A percentile compares a stretch with the other conserved stretches of the same genome.
phyloP scores from a whole-genome alignment of 257 asterid genomes.

The Solanum habrochaites region DNA sequence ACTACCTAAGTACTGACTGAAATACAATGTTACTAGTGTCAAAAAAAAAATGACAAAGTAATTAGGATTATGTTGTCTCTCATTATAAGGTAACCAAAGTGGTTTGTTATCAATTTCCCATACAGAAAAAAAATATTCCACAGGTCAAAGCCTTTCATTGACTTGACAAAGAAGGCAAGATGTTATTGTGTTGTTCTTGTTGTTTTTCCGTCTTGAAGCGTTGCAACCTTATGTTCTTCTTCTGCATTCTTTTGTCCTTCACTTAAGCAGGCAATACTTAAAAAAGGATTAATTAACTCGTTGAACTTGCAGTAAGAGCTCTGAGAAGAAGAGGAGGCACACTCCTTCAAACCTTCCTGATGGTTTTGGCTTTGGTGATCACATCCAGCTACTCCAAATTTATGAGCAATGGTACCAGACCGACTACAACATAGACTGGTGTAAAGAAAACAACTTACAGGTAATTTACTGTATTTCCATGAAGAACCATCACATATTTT shows the following conservation, averaged over 20 bases:
- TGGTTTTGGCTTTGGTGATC: conserved; percentile 96
- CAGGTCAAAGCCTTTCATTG: neutral
- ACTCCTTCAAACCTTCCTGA: conserved; percentile 74
- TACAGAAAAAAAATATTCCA: neutral
- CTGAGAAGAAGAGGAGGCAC: conserved; percentile 70
- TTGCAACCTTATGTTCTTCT: neutral
- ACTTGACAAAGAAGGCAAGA: neutral
- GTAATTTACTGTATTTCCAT: conserved; percentile 9
- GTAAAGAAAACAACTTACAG: conserved; percentile 86
- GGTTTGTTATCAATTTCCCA: neutral
- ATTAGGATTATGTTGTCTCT: neutral
- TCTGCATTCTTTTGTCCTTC: neutral
- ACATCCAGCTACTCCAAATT: conserved; percentile 83
- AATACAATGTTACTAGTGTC: too few species aligned
- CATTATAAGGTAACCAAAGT: neutral
- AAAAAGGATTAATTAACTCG: neutral
- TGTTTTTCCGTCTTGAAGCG: neutral
- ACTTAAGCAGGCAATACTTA: neutral
- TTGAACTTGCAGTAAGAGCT: conserved; percentile 33
- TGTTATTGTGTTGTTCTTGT: neutral
- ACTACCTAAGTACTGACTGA: too few species aligned
- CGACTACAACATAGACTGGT: conserved; percentile 55
- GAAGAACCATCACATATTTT: neutral
- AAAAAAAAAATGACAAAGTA: too few species aligned
- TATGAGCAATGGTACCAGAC: conserved; percentile 85